Evolutionary conservation across 2,329 filamentous ascomycete species (phyloP).

Genomic region (Trichoderma atroviride): DNA sequence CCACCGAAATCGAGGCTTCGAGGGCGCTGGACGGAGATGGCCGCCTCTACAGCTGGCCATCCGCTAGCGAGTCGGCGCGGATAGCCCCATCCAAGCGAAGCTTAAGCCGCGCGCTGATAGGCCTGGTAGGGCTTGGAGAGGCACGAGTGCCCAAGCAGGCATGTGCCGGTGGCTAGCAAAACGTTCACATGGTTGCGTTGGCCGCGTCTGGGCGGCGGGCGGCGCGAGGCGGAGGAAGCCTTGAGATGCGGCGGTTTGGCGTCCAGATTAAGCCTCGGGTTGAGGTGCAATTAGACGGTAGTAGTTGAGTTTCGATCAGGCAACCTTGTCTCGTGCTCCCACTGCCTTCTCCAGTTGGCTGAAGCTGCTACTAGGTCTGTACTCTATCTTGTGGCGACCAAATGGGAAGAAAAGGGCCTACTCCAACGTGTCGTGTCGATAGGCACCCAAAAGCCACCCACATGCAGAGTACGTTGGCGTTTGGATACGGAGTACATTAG

Average conservation of each 20-base stretch:
- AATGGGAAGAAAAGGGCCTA: neutral
- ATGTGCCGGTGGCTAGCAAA: neutral
- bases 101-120: constrained; percentile 24
- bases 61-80: constrained; percentile 22
- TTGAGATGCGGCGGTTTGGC: constrained; percentile 6
- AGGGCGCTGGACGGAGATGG: constrained; percentile 26
- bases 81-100: constrained; percentile 21
- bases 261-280: neutral
- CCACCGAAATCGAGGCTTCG: constrained; percentile 17
- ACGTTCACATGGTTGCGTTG: constrained; percentile 14
- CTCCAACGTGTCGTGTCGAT: neutral
- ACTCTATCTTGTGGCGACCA: neutral
- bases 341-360: neutral
- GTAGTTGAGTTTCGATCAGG: neutral
- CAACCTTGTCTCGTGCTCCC: constrained; percentile 19
- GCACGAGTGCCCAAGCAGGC: constrained; percentile 19
- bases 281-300: neutral
- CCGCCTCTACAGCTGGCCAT: constrained; percentile 24
- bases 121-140: constrained; percentile 25
- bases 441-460: neutral
- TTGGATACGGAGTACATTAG: neutral
- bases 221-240: neutral
- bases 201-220: neutral
- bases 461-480: neutral
- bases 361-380: neutral